Evolutionary conservation across 2,329 filamentous ascomycete genomes (phyloP), one percentile per base, ranked within the genome.

Genomic region (Pseudofabraea citricarpa): DNA sequence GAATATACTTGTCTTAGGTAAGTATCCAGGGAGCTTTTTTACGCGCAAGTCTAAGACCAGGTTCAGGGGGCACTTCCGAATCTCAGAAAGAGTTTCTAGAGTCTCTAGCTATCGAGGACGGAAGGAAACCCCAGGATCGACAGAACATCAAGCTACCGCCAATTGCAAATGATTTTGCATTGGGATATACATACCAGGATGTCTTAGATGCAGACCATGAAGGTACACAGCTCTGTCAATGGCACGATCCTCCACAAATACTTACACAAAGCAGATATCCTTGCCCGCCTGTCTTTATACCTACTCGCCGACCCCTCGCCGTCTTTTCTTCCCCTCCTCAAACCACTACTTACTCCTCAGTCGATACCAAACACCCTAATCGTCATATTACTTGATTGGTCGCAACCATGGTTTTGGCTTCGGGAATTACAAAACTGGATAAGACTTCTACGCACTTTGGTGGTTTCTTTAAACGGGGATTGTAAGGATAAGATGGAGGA

Each of bases 141-240:
- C 74, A 74, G 61, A 73, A 59, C 57, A 72, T 60, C 54, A 83
- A 79, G 63, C 76, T 77, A 48, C 85, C 88, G 2, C 88, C 89
- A 18, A 79, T 95, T 59, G 90, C 90, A 43, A 96, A 96, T 61
- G 86, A 85, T 61, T 95, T 95, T 65, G 90, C 90, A 9, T 70
- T 96, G 47, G 90, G 90, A 40, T 96, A 96, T 64, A 95, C 90
- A 42, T 96, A 95, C 67, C 89, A 94, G 63, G 89, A 96, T 66
- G 89, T 96, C 27, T 74, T 95, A 27, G 90, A 96, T 65, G 85
- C 88, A 44, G 90, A 96, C 62, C 90, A 95, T 64, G 91, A 96
- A 73, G 87, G 87, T 90, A 66, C n/a, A 46, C 65, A 24, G 19
- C 19, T 36, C 22, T 29, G 19, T 10, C 13, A 18, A 32, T 26